Conservation (phyloP, 768 basidiomycete genomes). For the Clitopilus hobsonii region DNA sequence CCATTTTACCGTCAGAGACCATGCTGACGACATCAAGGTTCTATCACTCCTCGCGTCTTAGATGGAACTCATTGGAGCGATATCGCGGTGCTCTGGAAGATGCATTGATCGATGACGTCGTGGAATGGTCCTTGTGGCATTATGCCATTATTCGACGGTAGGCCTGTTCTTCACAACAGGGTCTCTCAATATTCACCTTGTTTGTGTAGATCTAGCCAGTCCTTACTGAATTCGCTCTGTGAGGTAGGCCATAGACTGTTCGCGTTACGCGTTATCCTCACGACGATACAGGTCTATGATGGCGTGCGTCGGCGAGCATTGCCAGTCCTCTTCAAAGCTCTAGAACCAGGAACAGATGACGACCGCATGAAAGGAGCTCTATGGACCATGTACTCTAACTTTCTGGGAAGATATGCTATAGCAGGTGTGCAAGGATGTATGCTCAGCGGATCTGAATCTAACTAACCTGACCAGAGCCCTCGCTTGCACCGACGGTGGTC, state of each 20-base stretch:
- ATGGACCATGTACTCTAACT: conserved; percentile 66
- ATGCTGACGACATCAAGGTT: conserved; percentile 29
- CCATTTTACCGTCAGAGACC: conserved; percentile 1
- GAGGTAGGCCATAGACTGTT: conserved; percentile 26
- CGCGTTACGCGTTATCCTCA: not conserved
- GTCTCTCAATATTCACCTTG: conserved; percentile 24
- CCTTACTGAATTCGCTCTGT: conserved; percentile 45
- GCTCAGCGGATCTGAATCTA: not conserved
- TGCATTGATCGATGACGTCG: conserved; percentile 62
- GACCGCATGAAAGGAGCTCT: conserved; percentile 92
- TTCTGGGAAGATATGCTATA: conserved; percentile 57
- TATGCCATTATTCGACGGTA: conserved; percentile 56
- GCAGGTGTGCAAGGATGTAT: conserved; percentile 26
- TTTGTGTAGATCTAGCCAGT: conserved; percentile 38
- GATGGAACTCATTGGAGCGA: conserved; percentile 74
- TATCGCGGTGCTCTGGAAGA: conserved; percentile 56
- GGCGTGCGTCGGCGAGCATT: conserved; percentile 62
- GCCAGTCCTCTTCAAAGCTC: conserved; percentile 49
- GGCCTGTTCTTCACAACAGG: conserved; percentile 7
- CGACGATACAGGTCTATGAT: conserved; percentile 51
- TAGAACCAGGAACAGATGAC: conserved; percentile 71
- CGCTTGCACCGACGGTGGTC: conserved; percentile 53
- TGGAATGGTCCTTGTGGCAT: conserved; percentile 76
- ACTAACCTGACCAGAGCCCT: conserved; percentile 50
- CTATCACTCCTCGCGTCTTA: conserved; percentile 62